Evolutionary conservation across 306 rosid genomes (phyloP).

Genomic region (Canavalia gladiata): DNA sequence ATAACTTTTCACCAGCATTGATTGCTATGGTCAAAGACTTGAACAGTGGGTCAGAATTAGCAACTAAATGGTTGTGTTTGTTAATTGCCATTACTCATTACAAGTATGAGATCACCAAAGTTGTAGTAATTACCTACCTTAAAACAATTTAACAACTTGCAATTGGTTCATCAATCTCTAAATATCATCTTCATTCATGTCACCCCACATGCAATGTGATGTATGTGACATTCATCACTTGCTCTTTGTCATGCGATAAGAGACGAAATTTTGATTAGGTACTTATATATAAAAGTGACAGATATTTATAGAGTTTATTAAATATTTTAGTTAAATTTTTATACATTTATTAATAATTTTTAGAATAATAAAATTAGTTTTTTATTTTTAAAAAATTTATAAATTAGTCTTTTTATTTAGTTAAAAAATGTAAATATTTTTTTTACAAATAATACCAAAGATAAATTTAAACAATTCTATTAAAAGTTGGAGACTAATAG

Average conservation of each 20-base stretch:
- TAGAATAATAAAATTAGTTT: no score
- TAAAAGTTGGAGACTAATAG: no score
- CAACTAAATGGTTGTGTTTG: neutral
- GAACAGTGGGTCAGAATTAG: constrained; percentile 42
- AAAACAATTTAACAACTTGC: constrained; percentile 17
- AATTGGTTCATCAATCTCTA: constrained; percentile 28
- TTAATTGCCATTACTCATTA: neutral
- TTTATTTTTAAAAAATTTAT: no score
- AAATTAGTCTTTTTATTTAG: no score
- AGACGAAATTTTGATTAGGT: neutral
- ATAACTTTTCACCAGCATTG: constrained; percentile 46
- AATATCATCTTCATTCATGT: constrained; percentile 15
- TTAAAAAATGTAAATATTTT: no score
- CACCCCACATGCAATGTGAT: constrained; percentile 38
- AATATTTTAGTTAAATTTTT: no score
- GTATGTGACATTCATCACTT: neutral
- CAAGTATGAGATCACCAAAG: constrained; percentile 17
- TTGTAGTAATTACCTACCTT: constrained; percentile 36
- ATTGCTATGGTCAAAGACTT: constrained; percentile 39
- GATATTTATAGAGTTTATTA: no score
- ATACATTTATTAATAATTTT: no score
- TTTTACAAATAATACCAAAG: no score
- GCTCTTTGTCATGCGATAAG: neutral
- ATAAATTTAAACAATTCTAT: no score
- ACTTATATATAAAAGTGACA: neutral